phyloP scores from a whole-genome alignment of 805 yeast species.

The Blastobotrys chiropterorum region DNA sequence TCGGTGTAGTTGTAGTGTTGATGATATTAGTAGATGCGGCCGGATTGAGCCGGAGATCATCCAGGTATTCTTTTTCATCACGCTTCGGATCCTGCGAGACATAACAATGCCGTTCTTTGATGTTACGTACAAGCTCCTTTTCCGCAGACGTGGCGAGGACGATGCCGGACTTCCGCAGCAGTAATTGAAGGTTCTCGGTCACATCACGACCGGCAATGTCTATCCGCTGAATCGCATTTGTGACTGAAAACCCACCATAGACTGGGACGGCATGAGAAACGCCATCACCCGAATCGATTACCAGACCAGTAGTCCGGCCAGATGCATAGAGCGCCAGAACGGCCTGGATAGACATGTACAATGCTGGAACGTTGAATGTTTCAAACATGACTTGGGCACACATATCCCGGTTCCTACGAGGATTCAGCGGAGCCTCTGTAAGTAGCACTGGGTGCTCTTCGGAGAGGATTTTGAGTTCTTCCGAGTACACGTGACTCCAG shows the following conservation, averaged over 20 bases:
- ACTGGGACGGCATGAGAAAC: slow-evolving; percentile 85
- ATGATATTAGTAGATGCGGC: slow-evolving; percentile 10
- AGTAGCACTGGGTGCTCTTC: slow-evolving; percentile 85
- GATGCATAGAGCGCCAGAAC: slow-evolving; percentile 79
- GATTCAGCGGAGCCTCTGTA: slow-evolving; percentile 87
- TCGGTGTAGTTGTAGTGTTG: slow-evolving; percentile 6
- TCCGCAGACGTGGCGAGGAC: slow-evolving; percentile 67
- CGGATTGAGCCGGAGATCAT: slow-evolving; percentile 5
- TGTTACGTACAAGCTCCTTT: slow-evolving; percentile 66
- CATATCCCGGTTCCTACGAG: slow-evolving; percentile 50
- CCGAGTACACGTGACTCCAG: slow-evolving; percentile 64
- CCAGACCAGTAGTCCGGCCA: slow-evolving; percentile 88
- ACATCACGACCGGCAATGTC: slow-evolving; percentile 86
- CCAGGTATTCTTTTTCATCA: slow-evolving; percentile 42
- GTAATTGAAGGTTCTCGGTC: slow-evolving; percentile 64
- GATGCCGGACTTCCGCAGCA: slow-evolving; percentile 66
- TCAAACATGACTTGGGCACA: slow-evolving; percentile 66
- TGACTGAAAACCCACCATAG: slow-evolving; percentile 78
- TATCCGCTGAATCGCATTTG: slow-evolving; percentile 62
- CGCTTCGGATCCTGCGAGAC: slow-evolving; percentile 50
- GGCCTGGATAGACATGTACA: slow-evolving; percentile 68
- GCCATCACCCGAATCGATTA: slow-evolving; percentile 90
- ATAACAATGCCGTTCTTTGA: slow-evolving; percentile 72
- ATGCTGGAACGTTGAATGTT: slow-evolving; percentile 66
- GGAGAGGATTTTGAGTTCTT: slow-evolving; percentile 48